Conservation (phyloP, 768 basidiomycete species). For the Mycena floridula region DNA sequence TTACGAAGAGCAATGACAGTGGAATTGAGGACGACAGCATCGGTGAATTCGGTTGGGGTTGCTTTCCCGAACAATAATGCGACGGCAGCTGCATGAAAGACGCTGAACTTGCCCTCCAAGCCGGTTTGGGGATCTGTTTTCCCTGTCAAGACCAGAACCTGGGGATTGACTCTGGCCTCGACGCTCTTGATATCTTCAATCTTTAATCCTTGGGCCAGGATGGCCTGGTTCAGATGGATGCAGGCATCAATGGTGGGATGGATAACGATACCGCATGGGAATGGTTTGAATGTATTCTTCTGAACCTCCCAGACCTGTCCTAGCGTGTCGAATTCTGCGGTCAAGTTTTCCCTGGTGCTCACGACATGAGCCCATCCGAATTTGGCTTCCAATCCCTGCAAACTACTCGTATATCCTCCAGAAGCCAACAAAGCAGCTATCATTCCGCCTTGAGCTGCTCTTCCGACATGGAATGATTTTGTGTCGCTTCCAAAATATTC, state of each 20-base stretch:
- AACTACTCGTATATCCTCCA: conserved; percentile 14
- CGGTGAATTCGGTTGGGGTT: conserved; percentile 6
- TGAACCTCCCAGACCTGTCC: conserved; percentile 1
- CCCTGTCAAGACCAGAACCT: conserved; percentile 15
- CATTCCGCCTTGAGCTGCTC: conserved; percentile 17
- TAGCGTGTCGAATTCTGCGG: conserved; percentile 2
- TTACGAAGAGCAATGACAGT: conserved; percentile 13
- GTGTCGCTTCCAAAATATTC: conserved; percentile 18
- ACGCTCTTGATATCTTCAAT: conserved; percentile 10
- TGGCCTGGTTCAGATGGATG: conserved; percentile 13
- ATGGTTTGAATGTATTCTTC: conserved; percentile 1
- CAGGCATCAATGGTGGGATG: conserved; percentile 15
- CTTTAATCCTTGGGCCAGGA: conserved; percentile 1
- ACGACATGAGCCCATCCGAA: conserved; percentile 19
- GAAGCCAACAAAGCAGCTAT: conserved; percentile 15
- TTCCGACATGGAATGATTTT: conserved; percentile 18
- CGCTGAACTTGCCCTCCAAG: conserved; percentile 18
- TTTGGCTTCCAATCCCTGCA: conserved; percentile 14
- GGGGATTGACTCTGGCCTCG: conserved; percentile 14
- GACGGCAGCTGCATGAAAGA: conserved; percentile 15
- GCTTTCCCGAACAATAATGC: conserved; percentile 14
- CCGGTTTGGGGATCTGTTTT: conserved; percentile 17
- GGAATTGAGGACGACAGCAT: conserved; percentile 9
- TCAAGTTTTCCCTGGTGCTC: conserved; percentile 10
- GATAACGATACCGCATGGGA: conserved; percentile 2